Evolutionary conservation across 1,139 yeast species (phyloP).

Genomic region (Candida mesenterica): DNA sequence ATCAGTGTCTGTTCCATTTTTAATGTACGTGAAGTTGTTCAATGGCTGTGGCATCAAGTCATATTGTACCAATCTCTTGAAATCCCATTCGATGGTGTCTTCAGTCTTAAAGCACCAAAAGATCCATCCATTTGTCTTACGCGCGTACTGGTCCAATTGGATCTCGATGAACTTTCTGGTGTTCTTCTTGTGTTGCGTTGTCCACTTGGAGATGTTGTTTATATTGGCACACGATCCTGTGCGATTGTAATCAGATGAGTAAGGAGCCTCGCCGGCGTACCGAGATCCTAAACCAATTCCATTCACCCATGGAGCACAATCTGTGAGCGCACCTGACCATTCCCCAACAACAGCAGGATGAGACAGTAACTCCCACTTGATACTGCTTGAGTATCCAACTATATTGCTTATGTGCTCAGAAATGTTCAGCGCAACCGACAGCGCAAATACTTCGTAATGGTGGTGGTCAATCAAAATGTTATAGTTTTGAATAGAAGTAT

Average conservation of each 20-base stretch:
- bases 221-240: constrained; percentile 31
- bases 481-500: constrained; percentile 22
- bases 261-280: constrained; percentile 49
- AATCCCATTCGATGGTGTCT: constrained; percentile 62
- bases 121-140: constrained; percentile 54
- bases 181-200: constrained; percentile 37
- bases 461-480: constrained; percentile 62
- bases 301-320: constrained; percentile 65
- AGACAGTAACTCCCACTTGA: constrained; percentile 32
- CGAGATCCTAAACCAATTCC: constrained; percentile 61
- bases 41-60: constrained; percentile 64
- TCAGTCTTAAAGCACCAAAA: constrained; percentile 74
- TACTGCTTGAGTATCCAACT: constrained; percentile 33
- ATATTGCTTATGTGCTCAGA: constrained; percentile 40
- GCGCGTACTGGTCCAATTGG: constrained; percentile 45
- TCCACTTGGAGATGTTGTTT: constrained; percentile 38
- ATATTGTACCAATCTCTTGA: constrained; percentile 45
- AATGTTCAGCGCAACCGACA: constrained; percentile 37
- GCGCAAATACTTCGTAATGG: constrained; percentile 59
- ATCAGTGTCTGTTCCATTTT: constrained; percentile 36
- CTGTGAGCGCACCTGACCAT: constrained; percentile 65
- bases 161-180: constrained; percentile 48
- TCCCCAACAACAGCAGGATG: constrained; percentile 62
- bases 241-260: constrained; percentile 26
- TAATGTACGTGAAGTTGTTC: constrained; percentile 38